Conservation (phyloP, 352 stramenopile genomes). For the Globisporangium carolinianum region DNA sequence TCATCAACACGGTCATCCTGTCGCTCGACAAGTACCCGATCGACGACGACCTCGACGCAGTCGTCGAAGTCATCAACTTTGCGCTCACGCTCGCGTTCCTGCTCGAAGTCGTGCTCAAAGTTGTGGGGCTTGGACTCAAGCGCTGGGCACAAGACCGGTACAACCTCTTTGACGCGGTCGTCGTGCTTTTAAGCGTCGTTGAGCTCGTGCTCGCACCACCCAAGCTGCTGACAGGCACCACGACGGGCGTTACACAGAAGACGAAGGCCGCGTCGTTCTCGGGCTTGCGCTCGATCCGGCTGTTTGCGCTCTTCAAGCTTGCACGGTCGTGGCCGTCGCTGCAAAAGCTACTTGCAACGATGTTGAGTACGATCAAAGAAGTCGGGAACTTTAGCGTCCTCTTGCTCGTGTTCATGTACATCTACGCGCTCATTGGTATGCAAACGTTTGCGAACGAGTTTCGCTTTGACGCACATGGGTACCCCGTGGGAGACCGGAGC, state of each 20-base stretch:
- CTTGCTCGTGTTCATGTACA: conserved; percentile 91
- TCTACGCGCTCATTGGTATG: conserved; percentile 90
- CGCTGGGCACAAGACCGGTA: conserved; percentile 54
- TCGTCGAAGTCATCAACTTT: conserved; percentile 63
- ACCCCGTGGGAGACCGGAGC: conserved; percentile 22
- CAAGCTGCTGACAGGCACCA: conserved; percentile 17
- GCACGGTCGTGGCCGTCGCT: conserved; percentile 88
- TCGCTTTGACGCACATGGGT: conserved; percentile 76
- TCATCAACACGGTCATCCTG: conserved; percentile 82
- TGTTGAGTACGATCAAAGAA: conserved; percentile 85
- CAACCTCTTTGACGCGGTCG: conserved; percentile 76
- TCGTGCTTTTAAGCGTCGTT: conserved; percentile 34
- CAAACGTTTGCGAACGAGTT: conserved; percentile 91
- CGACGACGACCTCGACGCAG: conserved; percentile 23
- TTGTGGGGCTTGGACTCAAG: conserved; percentile 53
- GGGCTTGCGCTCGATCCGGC: conserved; percentile 76
- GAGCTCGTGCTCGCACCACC: conserved; percentile 42
- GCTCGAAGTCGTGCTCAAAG: conserved; percentile 57
- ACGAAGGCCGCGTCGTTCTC: conserved; percentile 43
- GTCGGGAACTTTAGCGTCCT: conserved; percentile 90
- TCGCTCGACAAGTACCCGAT: conserved; percentile 77
- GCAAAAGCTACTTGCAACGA: conserved; percentile 87
- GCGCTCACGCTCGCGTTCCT: conserved; percentile 41
- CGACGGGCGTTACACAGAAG: conserved; percentile 1
- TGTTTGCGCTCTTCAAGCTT: conserved; percentile 91